Evolutionary conservation across 768 basidiomycete genomes (phyloP), one percentile per base, ranked within the genome.

Genomic region (Baorangia bicolor): DNA sequence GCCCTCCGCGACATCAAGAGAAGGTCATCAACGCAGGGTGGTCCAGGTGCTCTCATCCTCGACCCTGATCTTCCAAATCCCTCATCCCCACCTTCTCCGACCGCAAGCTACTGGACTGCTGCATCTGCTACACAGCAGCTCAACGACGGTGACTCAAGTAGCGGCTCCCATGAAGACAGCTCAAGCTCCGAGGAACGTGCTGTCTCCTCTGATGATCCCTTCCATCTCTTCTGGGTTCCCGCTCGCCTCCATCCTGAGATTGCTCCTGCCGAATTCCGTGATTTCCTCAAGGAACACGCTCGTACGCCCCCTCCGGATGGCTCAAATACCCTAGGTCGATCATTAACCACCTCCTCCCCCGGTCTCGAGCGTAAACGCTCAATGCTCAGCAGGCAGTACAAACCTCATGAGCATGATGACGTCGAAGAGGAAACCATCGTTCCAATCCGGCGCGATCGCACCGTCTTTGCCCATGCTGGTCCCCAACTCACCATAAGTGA

Each of bases 151-250:
- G 81, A 81, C 57, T 73, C 75, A 25, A 75, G 72, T 44, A 75
- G 73, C 43, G 71, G 73, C 60, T 75, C 76, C 46, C 73, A 75
- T 56, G 74, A 75, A 60, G 75, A 72, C 53, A 69, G 66, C 63
- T 68, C 72, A 61, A 73, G 67, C 64, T 73, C 72, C 16, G 72
- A 73, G 49, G 72, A 71, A 25, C 70, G 64, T 47, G 51, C 39
- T 9, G 12, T 40, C n/a, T n/a, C 66, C 21, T 70, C 80, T 37
- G 86, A 91, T 64, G 92, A 96, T 75, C 88, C 91, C 3, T 86
- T 87, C 65, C 90, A 93, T 72, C 84, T 98, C 60, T 98, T 98
- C 80, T 99, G 97, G 97, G 94, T 99, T 28, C 97, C 97, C 50
- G 97, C 97, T 16, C 84, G 88, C 55, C 78, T 98, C 34, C 97